phyloP scores from a whole-genome alignment of 768 basidiomycete genomes.

The Mycena belliarum region DNA sequence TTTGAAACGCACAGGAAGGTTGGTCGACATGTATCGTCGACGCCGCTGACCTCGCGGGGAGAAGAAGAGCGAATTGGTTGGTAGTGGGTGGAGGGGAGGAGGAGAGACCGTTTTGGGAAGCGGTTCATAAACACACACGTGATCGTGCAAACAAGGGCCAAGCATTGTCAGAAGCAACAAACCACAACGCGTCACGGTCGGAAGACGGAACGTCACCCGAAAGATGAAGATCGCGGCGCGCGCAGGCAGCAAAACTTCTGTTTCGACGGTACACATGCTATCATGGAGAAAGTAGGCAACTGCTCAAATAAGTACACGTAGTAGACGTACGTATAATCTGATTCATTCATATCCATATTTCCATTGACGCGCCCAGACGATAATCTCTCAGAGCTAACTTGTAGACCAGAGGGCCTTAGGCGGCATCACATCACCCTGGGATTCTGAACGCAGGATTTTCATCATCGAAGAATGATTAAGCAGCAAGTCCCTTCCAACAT shows the following conservation, averaged over 20 bases:
- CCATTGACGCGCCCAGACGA: too few relatives aligned
- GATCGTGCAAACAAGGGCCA: constrained; percentile 7
- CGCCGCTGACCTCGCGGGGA: constrained; percentile 3
- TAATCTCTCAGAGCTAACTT: too few relatives aligned
- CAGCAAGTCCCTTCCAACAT: constrained; percentile 20
- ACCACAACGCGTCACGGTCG: not conserved
- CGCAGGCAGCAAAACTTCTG: too few relatives aligned
- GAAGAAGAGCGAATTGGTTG: constrained; percentile 6
- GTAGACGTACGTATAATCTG: too few relatives aligned
- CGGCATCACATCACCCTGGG: too few relatives aligned
- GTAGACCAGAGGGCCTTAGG: too few relatives aligned
- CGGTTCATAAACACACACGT: constrained; percentile 16
- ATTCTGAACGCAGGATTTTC: not conserved
- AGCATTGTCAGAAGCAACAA: not conserved
- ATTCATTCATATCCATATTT: too few relatives aligned
- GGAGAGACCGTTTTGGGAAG: not conserved
- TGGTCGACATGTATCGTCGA: constrained; percentile 18
- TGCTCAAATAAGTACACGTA: too few relatives aligned
- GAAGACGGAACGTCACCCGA: too few relatives aligned
- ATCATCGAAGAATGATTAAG: constrained; percentile 4
- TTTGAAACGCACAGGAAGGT: constrained; percentile 8
- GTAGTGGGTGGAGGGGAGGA: constrained; percentile 5
- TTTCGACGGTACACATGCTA: too few relatives aligned
- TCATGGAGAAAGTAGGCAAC: too few relatives aligned
- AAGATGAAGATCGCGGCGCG: too few relatives aligned